Evolutionary conservation across 768 basidiomycete species (phyloP), one percentile per base, ranked within the genome.

Genomic region (Strobilomyces echinocephalus): DNA sequence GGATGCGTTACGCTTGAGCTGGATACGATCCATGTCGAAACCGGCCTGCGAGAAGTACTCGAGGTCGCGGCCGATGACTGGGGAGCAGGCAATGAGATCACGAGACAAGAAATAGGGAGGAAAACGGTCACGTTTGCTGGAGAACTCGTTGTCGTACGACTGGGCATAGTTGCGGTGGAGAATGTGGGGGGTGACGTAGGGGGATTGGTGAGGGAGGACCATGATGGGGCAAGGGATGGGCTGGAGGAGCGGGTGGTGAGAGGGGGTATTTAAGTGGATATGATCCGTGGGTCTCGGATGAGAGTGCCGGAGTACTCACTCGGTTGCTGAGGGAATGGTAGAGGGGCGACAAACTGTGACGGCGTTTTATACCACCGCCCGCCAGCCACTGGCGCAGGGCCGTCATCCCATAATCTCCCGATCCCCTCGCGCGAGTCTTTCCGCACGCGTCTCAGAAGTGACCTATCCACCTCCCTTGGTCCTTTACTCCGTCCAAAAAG

Each of bases 21-120:
- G 88, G 73, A 98, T 93, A 63, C 88, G 84, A 66, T 95, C 88
- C 88, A 98, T 97, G 76, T 99, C 95, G 75, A 99, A 98, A 57
- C 97, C 97, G 53, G 97, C 95, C 72, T 97, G 89, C 36, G 95
- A 98, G 83, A 97, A 97, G 76, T 94, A 91, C 70, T 93, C 89
- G 65, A 98, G 82, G 68, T 98, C 95, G 62, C 81, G 85, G 64
- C 91, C 93, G 64, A 95, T 87, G 69, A 95, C 91, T 94, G 71
- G 31, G 49, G 46, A 60, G 59, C 50, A 34, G 39, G 42, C 18
- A 12, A 45, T 57, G 53, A 54, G 60, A 26, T 53, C 24, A 51
- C 21, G 39, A 55, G 52, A 47, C 31, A 42, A 39, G 48, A 9
- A 16, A 52, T 26, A 36, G 10, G 14, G 46, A 11, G 8, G n/a